phyloP scores from a whole-genome alignment of 148 eudicot genomes.

The Amaranthus hypochondriacus region DNA sequence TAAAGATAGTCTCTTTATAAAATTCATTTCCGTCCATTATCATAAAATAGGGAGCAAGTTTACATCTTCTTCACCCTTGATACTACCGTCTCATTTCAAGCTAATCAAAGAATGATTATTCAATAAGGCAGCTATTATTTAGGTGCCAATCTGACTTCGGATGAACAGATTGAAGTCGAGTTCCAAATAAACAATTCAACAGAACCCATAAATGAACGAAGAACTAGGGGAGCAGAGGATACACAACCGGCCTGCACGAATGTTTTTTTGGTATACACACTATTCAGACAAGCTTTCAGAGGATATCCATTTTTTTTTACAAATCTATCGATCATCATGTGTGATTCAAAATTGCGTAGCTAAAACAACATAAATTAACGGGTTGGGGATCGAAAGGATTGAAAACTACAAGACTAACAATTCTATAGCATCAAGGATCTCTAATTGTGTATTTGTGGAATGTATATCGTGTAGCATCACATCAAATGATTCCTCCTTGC shows the following conservation, averaged over 20 bases:
- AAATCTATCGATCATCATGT: background rate
- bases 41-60: too few species aligned
- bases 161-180: background rate
- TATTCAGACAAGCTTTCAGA: slow-evolving; percentile 1
- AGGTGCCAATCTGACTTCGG: background rate
- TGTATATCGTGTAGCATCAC: background rate
- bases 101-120: too few species aligned
- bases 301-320: background rate
- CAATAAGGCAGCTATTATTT: too few species aligned
- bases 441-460: slow-evolving; percentile 2
- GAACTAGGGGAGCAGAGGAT: background rate
- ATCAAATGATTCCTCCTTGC: background rate
- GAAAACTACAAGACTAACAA: background rate
- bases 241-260: background rate
- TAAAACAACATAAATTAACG: background rate
- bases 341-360: background rate
- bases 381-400: background rate
- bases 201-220: background rate
- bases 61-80: too few species aligned
- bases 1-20: too few species aligned
- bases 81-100: too few species aligned
- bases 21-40: too few species aligned
- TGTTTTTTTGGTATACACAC: slow-evolving; percentile 7
- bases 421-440: slow-evolving; percentile 7
- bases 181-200: background rate